Conservation (phyloP, 371 early-diverging fungal genomes). For the Funneliformis caledonium region DNA sequence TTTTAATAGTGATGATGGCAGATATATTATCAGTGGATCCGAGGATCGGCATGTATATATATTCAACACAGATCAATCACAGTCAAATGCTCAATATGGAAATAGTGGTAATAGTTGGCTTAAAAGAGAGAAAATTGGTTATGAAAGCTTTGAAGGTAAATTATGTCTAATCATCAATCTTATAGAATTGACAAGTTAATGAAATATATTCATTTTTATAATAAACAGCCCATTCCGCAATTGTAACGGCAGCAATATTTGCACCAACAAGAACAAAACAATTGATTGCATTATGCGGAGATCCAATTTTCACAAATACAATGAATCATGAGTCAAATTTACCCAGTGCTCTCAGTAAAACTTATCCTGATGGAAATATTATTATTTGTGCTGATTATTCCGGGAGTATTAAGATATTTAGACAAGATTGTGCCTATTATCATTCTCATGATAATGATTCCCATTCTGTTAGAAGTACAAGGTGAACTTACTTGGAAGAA, state of each 20-base stretch:
- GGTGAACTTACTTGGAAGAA: not conserved
- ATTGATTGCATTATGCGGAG: conserved; percentile 55
- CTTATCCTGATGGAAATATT: conserved; percentile 61
- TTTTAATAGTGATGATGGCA: conserved; percentile 64
- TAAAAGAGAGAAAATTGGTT: conserved; percentile 47
- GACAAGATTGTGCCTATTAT: conserved; percentile 54
- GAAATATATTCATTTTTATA: conserved; percentile 45
- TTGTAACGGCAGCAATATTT: conserved; percentile 64
- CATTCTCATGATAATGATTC: conserved; percentile 12
- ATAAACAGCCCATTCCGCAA: conserved; percentile 52
- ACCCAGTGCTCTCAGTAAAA: conserved; percentile 15
- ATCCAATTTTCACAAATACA: conserved; percentile 49
- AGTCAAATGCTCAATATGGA: conserved; percentile 31
- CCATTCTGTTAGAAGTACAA: conserved; percentile 22
- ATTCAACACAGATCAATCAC: conserved; percentile 63
- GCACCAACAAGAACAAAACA: conserved; percentile 65
- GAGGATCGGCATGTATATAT: conserved; percentile 79
- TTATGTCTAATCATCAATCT: conserved; percentile 1
- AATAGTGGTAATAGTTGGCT: conserved; percentile 15
- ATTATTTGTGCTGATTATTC: conserved; percentile 65
- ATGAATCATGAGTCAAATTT: conserved; percentile 33
- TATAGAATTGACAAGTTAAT: conserved; percentile 48
- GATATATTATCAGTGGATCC: conserved; percentile 80
- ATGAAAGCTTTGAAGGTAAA: conserved; percentile 50
- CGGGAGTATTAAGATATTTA: conserved; percentile 70